Conservation (phyloP, 106 monocot genomes). For the Dendrobium chrysotoxum region DNA sequence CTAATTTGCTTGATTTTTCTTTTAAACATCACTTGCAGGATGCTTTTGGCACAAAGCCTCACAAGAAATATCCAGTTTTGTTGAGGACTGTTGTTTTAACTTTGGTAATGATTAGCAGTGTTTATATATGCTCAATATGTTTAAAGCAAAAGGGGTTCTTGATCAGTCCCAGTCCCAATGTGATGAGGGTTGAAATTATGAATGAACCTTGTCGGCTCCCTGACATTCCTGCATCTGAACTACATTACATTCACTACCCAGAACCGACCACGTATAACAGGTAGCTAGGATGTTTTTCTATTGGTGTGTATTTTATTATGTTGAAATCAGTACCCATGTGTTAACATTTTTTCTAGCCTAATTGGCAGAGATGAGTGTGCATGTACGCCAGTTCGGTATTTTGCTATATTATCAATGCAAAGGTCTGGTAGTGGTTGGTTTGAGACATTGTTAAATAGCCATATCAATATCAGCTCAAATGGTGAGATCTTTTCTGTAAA, state of each 20-base stretch:
- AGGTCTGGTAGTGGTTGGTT: slow-evolving; percentile 69
- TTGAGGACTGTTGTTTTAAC: slow-evolving; percentile 39
- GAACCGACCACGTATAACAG: slow-evolving; percentile 31
- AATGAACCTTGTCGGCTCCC: slow-evolving; percentile 10
- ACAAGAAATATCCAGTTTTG: slow-evolving; percentile 32
- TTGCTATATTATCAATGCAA: slow-evolving; percentile 54
- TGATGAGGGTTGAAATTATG: slow-evolving; percentile 13
- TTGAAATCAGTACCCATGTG: neutral
- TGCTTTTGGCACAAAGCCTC: slow-evolving; percentile 25
- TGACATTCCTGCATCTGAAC: slow-evolving; percentile 13
- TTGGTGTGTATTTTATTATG: neutral
- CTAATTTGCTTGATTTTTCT: neutral
- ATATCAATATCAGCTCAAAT: slow-evolving; percentile 20
- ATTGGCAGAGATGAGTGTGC: slow-evolving; percentile 39
- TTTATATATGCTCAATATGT: slow-evolving; percentile 48
- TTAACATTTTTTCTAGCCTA: neutral
- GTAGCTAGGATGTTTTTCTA: slow-evolving; percentile 6
- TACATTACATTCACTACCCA: slow-evolving; percentile 41
- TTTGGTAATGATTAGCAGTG: slow-evolving; percentile 32
- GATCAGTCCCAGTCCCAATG: neutral
- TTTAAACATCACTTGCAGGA: slow-evolving; percentile 25
- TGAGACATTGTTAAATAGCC: slow-evolving; percentile 31
- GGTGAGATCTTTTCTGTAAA: slow-evolving; percentile 22
- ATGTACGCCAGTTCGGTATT: slow-evolving; percentile 39
- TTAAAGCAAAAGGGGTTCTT: slow-evolving; percentile 26